phyloP scores from a whole-genome alignment of 176 grass and related monocot genomes.

The Coix lacrymajobi region DNA sequence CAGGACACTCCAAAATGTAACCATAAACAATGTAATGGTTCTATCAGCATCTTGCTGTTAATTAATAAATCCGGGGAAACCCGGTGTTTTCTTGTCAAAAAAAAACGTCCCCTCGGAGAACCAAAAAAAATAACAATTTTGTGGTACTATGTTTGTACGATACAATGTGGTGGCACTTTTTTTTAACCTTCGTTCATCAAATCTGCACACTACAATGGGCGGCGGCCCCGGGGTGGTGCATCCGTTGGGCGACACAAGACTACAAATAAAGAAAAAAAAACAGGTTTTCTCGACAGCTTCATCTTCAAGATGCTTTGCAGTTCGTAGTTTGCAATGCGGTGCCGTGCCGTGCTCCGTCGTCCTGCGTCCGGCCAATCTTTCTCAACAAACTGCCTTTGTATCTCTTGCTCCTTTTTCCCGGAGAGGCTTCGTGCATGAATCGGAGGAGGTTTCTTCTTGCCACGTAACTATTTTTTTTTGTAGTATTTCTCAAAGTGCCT shows the following conservation, averaged over 20 bases:
- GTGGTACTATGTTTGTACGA: background rate
- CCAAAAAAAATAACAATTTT: background rate
- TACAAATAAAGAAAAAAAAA: background rate
- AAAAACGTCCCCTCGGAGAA: no score
- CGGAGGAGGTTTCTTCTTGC: background rate
- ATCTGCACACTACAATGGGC: background rate
- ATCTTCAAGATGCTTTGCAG: background rate
- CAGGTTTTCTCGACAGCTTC: background rate
- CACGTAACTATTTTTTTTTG: background rate
- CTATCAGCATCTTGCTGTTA: no score
- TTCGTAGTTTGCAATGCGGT: background rate
- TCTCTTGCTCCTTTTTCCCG: background rate
- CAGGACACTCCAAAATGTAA: no score
- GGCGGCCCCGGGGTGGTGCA: no score
- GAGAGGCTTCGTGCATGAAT: background rate
- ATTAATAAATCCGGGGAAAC: no score
- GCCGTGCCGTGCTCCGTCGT: no score
- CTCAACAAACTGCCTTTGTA: background rate
- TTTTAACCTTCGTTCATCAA: background rate
- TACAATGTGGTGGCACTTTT: background rate
- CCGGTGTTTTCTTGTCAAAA: no score
- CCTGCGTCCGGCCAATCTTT: no score
- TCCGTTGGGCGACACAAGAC: background rate
- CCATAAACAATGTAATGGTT: no score
- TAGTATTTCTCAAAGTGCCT: background rate